Evolutionary conservation across 345 rosid species (phyloP).

Genomic region (Durio zibethinus): DNA sequence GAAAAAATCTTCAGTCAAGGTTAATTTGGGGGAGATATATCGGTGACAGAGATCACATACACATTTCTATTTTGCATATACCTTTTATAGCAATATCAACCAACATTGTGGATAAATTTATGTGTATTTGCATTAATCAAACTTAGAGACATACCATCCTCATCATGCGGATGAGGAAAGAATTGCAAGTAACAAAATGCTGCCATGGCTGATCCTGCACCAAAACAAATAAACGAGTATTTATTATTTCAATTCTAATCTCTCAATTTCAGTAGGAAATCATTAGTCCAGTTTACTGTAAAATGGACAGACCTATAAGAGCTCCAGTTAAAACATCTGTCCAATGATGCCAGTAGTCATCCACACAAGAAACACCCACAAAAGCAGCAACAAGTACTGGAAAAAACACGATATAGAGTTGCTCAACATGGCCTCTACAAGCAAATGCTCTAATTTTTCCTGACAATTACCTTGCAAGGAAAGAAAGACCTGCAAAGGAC

Average conservation of each 20-base stretch:
- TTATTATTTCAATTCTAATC: not conserved
- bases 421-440: constrained; percentile 46
- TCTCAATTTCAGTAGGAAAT: not conserved
- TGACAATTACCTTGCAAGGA: constrained; percentile 59
- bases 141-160: constrained; percentile 30
- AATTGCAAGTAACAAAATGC: constrained; percentile 55
- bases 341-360: constrained; percentile 81
- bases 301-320: constrained; percentile 40
- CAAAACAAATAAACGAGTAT: not conserved
- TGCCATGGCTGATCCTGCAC: constrained; percentile 36
- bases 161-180: constrained; percentile 47
- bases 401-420: constrained; percentile 47
- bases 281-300: not conserved
- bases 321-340: constrained; percentile 63
- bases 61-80: not conserved
- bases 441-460: constrained; percentile 66
- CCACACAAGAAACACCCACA: constrained; percentile 56
- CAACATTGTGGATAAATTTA: not conserved
- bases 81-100: not conserved
- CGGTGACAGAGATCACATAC: no score
- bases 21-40: not conserved
- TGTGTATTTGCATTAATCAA: not conserved
- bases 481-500: constrained; percentile 63
- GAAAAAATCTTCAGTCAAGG: not conserved
- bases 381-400: constrained; percentile 51